These are phyloP conservation scores for Ailanthus altissimus DNA, from an alignment of 345 rosid species.

Conservation along the genomic window DNA sequence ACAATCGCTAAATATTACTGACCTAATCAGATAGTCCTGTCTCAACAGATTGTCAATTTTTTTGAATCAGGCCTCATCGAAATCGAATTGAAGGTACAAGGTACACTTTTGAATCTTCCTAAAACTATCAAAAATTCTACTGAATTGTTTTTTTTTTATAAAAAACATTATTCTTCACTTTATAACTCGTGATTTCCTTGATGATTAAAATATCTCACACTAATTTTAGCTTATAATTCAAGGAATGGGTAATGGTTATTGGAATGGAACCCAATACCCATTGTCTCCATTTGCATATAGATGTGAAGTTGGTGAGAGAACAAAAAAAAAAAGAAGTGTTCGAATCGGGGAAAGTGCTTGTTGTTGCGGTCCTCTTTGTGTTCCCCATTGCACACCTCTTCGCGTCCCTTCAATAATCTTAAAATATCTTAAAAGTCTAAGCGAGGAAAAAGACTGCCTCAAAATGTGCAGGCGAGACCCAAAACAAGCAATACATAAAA, in stretches of 20 bases:
- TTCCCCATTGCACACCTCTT: not conserved
- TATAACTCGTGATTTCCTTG: too few species aligned
- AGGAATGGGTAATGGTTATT: not conserved
- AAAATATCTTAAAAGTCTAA: constrained; percentile 31
- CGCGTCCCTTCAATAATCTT: constrained; percentile 23
- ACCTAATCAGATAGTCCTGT: constrained; percentile 20
- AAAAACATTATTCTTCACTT: too few species aligned
- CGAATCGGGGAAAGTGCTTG: constrained; percentile 1
- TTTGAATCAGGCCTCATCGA: not conserved
- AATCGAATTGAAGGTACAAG: not conserved
- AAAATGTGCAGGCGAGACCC: constrained; percentile 19
- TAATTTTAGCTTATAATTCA: not conserved
- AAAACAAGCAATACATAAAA: not conserved
- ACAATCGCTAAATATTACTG: not conserved
- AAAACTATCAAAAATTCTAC: not conserved
- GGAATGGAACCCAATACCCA: not conserved
- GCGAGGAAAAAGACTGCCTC: constrained; percentile 26
- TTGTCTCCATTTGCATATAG: constrained; percentile 17
- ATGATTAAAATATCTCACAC: not conserved
- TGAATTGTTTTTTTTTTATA: too few species aligned
- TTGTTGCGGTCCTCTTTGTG: not conserved
- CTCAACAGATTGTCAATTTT: constrained; percentile 25
- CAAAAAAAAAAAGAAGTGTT: constrained; percentile 4
- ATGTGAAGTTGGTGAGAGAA: constrained; percentile 4
- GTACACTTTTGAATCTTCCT: too few species aligned